Percentiles rank a stretch among this genome's conserved stretches.
Conservation (phyloP, 768 basidiomycete genomes). For the Peribolospora kevripleyi region DNA sequence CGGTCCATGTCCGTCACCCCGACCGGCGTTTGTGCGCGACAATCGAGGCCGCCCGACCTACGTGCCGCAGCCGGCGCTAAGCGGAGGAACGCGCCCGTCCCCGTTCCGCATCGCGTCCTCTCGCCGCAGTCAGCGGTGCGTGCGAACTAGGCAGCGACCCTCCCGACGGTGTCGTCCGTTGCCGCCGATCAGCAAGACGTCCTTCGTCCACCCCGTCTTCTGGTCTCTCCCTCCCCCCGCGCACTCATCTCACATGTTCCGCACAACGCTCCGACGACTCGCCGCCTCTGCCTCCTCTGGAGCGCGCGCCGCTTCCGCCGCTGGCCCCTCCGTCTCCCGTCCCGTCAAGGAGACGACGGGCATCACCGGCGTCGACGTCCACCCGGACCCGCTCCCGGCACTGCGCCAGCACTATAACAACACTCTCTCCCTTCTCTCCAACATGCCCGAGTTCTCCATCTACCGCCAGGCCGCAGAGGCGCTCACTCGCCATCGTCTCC, state of each 20-base stretch:
- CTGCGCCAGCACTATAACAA: conserved; percentile 49
- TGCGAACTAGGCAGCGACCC: too few species aligned
- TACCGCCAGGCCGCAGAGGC: conserved; percentile 77
- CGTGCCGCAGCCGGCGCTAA: too few species aligned
- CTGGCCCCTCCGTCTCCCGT: background rate
- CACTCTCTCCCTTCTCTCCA: conserved; percentile 40
- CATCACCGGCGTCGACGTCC: conserved; percentile 57
- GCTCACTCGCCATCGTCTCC: conserved; percentile 54
- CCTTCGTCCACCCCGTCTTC: too few species aligned
- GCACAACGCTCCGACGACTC: conserved; percentile 1
- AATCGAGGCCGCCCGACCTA: too few species aligned
- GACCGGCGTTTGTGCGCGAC: too few species aligned
- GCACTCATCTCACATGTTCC: conserved; percentile 2
- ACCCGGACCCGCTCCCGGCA: conserved; percentile 58
- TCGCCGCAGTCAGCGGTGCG: too few species aligned
- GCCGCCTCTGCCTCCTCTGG: background rate
- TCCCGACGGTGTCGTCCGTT: too few species aligned
- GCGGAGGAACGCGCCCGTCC: too few species aligned
- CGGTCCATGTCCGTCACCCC: too few species aligned
- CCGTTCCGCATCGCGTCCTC: too few species aligned
- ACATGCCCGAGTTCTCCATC: conserved; percentile 53
- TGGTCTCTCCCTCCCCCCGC: too few species aligned
- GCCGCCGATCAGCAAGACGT: too few species aligned
- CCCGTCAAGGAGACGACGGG: conserved; percentile 50
- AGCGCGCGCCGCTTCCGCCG: background rate